Conservation (phyloP, 768 basidiomycete species). For the Amanita pseudoporphyria region DNA sequence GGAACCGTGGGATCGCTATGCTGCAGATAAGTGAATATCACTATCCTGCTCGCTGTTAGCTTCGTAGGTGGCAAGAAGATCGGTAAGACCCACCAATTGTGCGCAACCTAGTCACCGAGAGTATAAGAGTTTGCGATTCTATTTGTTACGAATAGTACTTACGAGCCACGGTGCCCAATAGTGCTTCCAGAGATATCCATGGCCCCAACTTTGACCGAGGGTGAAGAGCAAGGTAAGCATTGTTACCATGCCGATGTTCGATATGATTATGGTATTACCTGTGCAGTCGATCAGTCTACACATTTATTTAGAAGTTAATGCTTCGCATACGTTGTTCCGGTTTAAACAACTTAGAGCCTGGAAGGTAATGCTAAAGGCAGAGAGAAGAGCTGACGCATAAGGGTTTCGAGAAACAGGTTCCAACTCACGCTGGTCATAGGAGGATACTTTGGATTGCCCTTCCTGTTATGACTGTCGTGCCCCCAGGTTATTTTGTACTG, state of each 20-base stretch:
- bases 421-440: conserved; percentile 31
- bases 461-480: conserved; percentile 28
- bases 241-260: conserved; percentile 29
- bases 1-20: conserved; percentile 53
- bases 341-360: conserved; percentile 35
- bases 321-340: conserved; percentile 31
- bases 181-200: conserved; percentile 24
- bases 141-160: conserved; percentile 8
- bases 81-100: conserved; percentile 28
- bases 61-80: neutral
- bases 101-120: conserved; percentile 26
- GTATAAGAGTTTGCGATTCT: neutral
- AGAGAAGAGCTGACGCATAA: neutral
- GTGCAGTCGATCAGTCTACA: neutral
- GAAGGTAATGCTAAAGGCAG: conserved; percentile 29
- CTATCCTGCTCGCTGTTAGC: conserved; percentile 32
- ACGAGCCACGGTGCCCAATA: conserved; percentile 46
- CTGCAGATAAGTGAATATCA: conserved; percentile 52
- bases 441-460: conserved; percentile 37
- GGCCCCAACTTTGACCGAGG: conserved; percentile 22
- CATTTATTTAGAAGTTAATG: neutral
- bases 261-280: conserved; percentile 29
- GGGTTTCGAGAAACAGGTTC: neutral
- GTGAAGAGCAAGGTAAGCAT: conserved; percentile 27
- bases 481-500: neutral